Evolutionary conservation across 805 yeast species (phyloP).

Genomic region (Tetrapisispora namnaoensis): DNA sequence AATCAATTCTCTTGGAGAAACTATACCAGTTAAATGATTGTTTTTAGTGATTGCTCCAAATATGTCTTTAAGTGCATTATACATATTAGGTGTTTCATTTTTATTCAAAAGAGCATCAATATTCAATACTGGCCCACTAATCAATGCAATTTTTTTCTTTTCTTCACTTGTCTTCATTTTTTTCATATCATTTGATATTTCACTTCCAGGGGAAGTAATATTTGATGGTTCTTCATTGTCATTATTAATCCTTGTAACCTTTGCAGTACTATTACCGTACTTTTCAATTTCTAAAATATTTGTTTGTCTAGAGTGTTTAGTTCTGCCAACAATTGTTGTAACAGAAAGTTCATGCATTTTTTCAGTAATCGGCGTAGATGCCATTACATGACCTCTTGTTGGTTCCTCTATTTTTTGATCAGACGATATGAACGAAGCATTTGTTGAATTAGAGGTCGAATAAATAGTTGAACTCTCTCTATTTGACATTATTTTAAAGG

Average conservation of each 20-base stretch:
- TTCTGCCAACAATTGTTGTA: slow-evolving; percentile 25
- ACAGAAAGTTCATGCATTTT: slow-evolving; percentile 23
- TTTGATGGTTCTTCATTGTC: background rate
- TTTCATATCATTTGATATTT: background rate
- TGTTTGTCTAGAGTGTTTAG: background rate
- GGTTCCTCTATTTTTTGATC: background rate
- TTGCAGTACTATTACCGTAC: background rate
- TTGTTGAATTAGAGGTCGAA: background rate
- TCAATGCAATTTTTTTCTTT: slow-evolving; percentile 66
- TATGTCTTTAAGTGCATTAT: slow-evolving; percentile 68
- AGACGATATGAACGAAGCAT: background rate
- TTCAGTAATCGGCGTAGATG: slow-evolving; percentile 19
- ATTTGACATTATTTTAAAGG: background rate
- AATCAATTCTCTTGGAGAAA: slow-evolving; percentile 68
- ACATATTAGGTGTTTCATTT: slow-evolving; percentile 36
- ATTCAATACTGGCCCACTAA: slow-evolving; percentile 76
- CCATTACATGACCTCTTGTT: slow-evolving; percentile 3
- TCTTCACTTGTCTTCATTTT: slow-evolving; percentile 42
- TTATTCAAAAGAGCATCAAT: slow-evolving; percentile 50
- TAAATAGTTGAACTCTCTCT: background rate
- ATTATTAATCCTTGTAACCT: background rate
- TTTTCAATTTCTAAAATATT: background rate
- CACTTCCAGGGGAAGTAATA: background rate
- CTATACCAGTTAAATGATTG: slow-evolving; percentile 62
- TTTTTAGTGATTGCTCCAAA: slow-evolving; percentile 78